These are phyloP conservation scores for Amorphotheca resinae DNA, from an alignment of 495 filamentous ascomycete genomes.

Conservation along the genomic window DNA sequence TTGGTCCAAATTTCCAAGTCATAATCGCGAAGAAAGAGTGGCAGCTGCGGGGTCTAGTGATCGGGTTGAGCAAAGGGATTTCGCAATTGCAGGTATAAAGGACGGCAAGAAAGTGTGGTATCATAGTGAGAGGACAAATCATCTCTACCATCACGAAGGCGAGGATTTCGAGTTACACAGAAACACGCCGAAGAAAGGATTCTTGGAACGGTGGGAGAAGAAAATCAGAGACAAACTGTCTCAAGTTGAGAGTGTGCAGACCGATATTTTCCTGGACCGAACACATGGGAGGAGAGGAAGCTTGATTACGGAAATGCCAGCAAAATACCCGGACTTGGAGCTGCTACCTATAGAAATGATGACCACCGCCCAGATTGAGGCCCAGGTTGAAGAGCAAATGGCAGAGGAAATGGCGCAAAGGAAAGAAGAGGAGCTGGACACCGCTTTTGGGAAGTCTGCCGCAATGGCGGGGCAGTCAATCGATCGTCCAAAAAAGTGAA, in stretches of 20 bases:
- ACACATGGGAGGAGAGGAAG: constrained; percentile 13
- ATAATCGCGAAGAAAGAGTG: constrained; percentile 11
- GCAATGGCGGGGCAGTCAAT: too few relatives aligned
- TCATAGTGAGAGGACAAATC: neutral
- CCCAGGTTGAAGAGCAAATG: neutral
- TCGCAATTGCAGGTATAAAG: constrained; percentile 8
- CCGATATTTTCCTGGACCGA: neutral
- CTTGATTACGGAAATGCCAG: constrained; percentile 2
- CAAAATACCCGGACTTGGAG: constrained; percentile 19
- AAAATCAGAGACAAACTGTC: neutral
- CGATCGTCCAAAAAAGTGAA: neutral
- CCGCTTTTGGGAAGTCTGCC: neutral
- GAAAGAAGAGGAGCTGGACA: neutral
- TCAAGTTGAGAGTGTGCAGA: neutral
- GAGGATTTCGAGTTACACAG: neutral
- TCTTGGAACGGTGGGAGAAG: neutral
- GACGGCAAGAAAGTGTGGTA: constrained; percentile 12
- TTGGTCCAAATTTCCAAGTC: constrained; percentile 17
- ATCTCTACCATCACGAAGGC: constrained; percentile 7
- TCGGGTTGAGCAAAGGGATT: constrained; percentile 10
- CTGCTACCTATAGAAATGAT: constrained; percentile 5
- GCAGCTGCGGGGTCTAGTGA: constrained; percentile 5
- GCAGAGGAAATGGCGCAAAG: neutral
- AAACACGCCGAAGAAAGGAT: neutral
- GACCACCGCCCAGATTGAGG: neutral